Percentiles rank a stretch among this genome's conserved stretches.
phyloP scores from a whole-genome alignment of 2,329 filamentous ascomycete species.

The Pestalotiopsis sp. region DNA sequence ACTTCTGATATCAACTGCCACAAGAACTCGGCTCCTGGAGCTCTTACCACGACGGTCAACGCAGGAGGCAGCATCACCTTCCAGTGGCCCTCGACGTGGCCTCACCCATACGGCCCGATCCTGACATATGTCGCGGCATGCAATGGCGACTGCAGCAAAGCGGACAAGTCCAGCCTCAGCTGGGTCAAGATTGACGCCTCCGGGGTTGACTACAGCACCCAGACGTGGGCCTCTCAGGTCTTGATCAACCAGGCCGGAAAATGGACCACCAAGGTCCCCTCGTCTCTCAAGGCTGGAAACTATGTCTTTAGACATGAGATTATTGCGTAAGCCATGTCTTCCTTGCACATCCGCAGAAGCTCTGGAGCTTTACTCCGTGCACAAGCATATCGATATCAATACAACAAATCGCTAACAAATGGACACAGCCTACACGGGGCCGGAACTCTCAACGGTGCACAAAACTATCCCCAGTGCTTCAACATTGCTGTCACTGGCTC shows the following conservation, averaged over 20 bases:
- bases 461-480: conserved; percentile 49
- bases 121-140: conserved; percentile 38
- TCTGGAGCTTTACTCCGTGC: too few species aligned
- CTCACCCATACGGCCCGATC: conserved; percentile 49
- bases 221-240: conserved; percentile 37
- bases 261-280: conserved; percentile 41
- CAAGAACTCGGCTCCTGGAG: conserved; percentile 34
- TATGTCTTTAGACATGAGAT: conserved; percentile 51
- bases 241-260: conserved; percentile 50
- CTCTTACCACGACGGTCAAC: conserved; percentile 36
- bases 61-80: conserved; percentile 62
- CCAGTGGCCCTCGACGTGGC: conserved; percentile 65
- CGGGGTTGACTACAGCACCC: conserved; percentile 19
- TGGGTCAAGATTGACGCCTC: conserved; percentile 33
- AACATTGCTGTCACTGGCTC: conserved; percentile 57
- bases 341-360: not conserved
- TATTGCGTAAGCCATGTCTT: conserved; percentile 31
- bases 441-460: conserved; percentile 39
- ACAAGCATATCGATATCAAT: too few species aligned
- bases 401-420: not conserved
- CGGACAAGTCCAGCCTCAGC: conserved; percentile 30
- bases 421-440: conserved; percentile 35
- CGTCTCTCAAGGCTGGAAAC: conserved; percentile 35
- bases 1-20: conserved; percentile 36
- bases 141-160: conserved; percentile 29